Percentiles rank a stretch among this genome's conserved stretches.
Conservation (phyloP, 2,329 filamentous ascomycete genomes). For the Hypoxylon sp. region DNA sequence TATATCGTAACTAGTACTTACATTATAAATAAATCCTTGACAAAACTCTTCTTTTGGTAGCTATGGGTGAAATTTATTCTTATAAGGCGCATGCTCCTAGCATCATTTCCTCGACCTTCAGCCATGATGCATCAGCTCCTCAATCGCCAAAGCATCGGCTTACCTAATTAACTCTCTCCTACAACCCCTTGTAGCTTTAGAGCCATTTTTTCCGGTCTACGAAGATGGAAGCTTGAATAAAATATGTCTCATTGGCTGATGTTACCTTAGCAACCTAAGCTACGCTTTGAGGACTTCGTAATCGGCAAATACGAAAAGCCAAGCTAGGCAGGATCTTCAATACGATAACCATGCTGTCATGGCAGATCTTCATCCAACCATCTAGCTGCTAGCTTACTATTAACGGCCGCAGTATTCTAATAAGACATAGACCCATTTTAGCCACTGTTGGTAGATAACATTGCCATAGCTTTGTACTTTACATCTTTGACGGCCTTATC, state of each 20-base stretch:
- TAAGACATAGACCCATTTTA: not conserved
- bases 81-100: not conserved
- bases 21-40: not conserved
- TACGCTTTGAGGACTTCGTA: conserved; percentile 11
- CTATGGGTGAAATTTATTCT: not conserved
- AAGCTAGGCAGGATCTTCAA: conserved; percentile 38
- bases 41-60: not conserved
- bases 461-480: conserved; percentile 9
- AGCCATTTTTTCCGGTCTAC: conserved; percentile 1
- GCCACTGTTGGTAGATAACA: conserved; percentile 18
- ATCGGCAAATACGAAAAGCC: conserved; percentile 42
- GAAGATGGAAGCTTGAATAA: conserved; percentile 15
- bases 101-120: not conserved
- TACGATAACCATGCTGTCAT: conserved; percentile 20
- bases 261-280: conserved; percentile 17
- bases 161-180: not conserved
- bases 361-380: conserved; percentile 37
- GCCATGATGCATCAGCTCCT: too few species aligned
- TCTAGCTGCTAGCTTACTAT: conserved; percentile 25
- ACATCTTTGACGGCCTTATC: conserved; percentile 21
- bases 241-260: conserved; percentile 13
- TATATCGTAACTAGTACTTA: conserved; percentile 9
- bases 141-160: not conserved
- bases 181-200: not conserved
- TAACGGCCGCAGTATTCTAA: conserved; percentile 16